Base-by-base conservation (phyloP, 495 filamentous ascomycete genomes). In the Neurospora sublineolata region DNA sequence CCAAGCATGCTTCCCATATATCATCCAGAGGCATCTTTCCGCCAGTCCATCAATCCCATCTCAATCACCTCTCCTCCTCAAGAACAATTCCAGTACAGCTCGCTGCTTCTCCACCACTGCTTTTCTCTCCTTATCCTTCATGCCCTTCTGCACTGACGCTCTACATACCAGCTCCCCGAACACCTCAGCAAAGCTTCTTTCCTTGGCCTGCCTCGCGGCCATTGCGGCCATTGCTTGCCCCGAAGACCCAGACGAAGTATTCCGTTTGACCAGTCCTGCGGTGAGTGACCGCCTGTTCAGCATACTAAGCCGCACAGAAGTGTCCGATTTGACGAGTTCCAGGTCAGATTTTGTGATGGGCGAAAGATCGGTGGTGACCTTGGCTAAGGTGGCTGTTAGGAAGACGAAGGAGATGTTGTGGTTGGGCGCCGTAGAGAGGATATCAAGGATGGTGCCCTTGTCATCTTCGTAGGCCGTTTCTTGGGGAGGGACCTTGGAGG, bases 351-450 rank as follows among this genome's bases (percentile, higher is more conserved):
- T 82, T 38, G 74, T 81, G 0, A 86, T 71, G 0, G 85, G 81
- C 1, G 82, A 79, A 16, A 89, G 76, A 71, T 88, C 86, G 12
- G 76, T 75, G 9, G 79, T 81, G 27, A 85, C 79, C 18, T 80
- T 79, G 9, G 79, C 77, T 14, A 97, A 86, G 86, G 94, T 93
- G 58, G 91, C 89, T 3, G 89, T 93, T 40, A 97, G 79, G 72
- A 97, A 94, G 10, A 94, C 90, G 77, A 97, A 95, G 0, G 91
- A 92, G 72, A 94, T 91, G 76, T 91, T 94, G 77, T 94, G 91
- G 38, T 89, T 88, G 1, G 94, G 93, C 0, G 87, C 86, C 11
- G 86, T 82, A 0, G 90, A 86, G 7, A 97, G 85, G 70, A 87
- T 87, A 71, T 97, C 93, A 11, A 95, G 84, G 11, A 94, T 84